Base-by-base conservation (phyloP, 2,329 filamentous ascomycete species). In the Ascochyta clinopodiicola region DNA sequence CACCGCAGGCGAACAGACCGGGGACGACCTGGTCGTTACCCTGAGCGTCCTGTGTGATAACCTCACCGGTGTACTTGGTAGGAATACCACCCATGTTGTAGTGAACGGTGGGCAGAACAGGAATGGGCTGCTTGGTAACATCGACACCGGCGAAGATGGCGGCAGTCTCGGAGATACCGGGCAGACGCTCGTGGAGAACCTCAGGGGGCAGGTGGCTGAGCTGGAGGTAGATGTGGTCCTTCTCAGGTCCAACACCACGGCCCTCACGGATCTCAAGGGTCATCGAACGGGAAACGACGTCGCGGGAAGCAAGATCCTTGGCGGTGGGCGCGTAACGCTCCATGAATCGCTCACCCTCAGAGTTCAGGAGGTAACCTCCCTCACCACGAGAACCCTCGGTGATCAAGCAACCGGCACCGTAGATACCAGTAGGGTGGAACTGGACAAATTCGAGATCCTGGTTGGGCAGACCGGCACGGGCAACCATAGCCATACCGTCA, bases 1-100 rank as follows among this genome's bases (percentile, higher is more conserved):
- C 94, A 83, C 94, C 94, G 69, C 93, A 97, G 70, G 95, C 95
- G 76, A 94, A 98, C 62, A 99, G 86, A 78, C 94, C 94, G 54
- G 92, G 92, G 21, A 99, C 95, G 67, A 96, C 86, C 84, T 96
- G 86, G 81, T 98, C 95, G 55, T 96, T 87, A 66, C 95, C 95
- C 59, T 86, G 77, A 74, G 90, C 88, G 68, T 97, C 92, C 47
- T 96, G 82, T 17, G 92, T 96, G 67, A 99, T 80, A 59, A 98
- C 95, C 81, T 99, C 92, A 78, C 95, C 94, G 60, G 92, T 97
- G 85, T 96, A 98, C 74, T 91, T 92, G 66, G 95, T 98, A 47
- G 94, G 94, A 68, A 99, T 97, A 85, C 95, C 94, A 79, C 94
- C 94, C 95, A 98, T 99, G 86, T 97, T 97, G 86, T 99, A 99